A percentile compares a stretch with the other conserved stretches of the same genome.
Evolutionary conservation across 2,329 filamentous ascomycete genomes (phyloP).

Genomic region (Truncatella angustata): DNA sequence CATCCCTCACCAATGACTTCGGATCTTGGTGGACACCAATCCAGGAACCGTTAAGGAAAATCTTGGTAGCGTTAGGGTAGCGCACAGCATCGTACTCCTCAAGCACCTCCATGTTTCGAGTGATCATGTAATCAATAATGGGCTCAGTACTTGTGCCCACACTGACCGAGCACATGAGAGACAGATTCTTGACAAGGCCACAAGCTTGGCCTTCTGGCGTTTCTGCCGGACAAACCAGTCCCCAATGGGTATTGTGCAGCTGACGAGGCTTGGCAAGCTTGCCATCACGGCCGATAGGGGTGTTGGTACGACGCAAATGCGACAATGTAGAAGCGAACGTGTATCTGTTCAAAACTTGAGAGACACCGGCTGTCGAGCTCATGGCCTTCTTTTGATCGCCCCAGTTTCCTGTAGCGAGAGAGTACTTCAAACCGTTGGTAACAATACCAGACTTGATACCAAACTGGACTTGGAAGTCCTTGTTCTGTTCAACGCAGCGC

Average conservation of each 20-base stretch:
- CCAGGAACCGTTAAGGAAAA: slow-evolving; percentile 98
- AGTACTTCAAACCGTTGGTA: slow-evolving; percentile 94
- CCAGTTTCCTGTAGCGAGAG: slow-evolving; percentile 97
- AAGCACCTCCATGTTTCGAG: slow-evolving; percentile 91
- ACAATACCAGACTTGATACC: slow-evolving; percentile 90
- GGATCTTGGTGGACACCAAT: slow-evolving; percentile 92
- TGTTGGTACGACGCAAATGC: slow-evolving; percentile 95
- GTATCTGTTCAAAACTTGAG: slow-evolving; percentile 95
- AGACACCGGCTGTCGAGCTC: slow-evolving; percentile 93
- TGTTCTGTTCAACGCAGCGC: slow-evolving; percentile 83
- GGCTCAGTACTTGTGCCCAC: slow-evolving; percentile 90
- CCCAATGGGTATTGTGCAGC: slow-evolving; percentile 98
- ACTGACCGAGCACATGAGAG: slow-evolving; percentile 97
- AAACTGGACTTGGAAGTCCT: slow-evolving; percentile 85
- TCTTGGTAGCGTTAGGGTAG: slow-evolving; percentile 91
- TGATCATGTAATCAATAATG: slow-evolving; percentile 92
- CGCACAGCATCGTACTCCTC: slow-evolving; percentile 89
- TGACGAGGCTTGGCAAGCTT: slow-evolving; percentile 98
- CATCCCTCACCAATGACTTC: slow-evolving; percentile 75
- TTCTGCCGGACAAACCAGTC: slow-evolving; percentile 92
- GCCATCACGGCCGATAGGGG: slow-evolving; percentile 93
- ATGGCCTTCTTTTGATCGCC: slow-evolving; percentile 98
- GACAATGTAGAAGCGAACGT: slow-evolving; percentile 96
- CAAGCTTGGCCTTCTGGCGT: slow-evolving; percentile 98
- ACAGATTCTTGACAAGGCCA: slow-evolving; percentile 95